Evolutionary conservation across 345 rosid species (phyloP).

Genomic region (Gossypium arboreum): DNA sequence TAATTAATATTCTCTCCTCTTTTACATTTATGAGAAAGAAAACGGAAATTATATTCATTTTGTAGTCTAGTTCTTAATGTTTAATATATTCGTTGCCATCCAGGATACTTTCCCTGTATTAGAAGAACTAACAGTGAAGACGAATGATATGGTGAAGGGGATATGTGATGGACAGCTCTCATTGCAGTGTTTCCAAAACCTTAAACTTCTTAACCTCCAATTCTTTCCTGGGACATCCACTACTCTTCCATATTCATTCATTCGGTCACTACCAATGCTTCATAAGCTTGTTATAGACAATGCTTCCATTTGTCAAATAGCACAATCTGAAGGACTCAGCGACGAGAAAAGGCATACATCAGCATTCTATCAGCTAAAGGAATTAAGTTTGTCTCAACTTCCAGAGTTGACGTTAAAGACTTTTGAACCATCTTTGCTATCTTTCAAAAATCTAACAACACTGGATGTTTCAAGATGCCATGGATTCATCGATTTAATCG

Average conservation of each 20-base stretch:
- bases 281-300: neutral
- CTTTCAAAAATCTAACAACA: slow-evolving; percentile 12
- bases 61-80: too few relatives aligned
- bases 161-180: too few relatives aligned
- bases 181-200: too few relatives aligned
- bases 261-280: neutral
- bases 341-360: neutral
- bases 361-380: neutral
- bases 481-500: too few relatives aligned
- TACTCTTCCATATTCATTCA: neutral
- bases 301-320: neutral
- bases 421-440: slow-evolving; percentile 6
- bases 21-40: too few relatives aligned
- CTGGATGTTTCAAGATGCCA: neutral
- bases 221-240: too few relatives aligned
- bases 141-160: neutral
- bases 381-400: slow-evolving; percentile 3
- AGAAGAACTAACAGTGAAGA: neutral
- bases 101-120: slow-evolving; percentile 4
- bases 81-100: neutral
- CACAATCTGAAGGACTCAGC: neutral
- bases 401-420: neutral
- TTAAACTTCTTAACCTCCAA: too few relatives aligned
- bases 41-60: too few relatives aligned
- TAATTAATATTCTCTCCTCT: too few relatives aligned